Evolutionary conservation across 345 rosid genomes (phyloP).

Genomic region (Rubroshorea leprosula): DNA sequence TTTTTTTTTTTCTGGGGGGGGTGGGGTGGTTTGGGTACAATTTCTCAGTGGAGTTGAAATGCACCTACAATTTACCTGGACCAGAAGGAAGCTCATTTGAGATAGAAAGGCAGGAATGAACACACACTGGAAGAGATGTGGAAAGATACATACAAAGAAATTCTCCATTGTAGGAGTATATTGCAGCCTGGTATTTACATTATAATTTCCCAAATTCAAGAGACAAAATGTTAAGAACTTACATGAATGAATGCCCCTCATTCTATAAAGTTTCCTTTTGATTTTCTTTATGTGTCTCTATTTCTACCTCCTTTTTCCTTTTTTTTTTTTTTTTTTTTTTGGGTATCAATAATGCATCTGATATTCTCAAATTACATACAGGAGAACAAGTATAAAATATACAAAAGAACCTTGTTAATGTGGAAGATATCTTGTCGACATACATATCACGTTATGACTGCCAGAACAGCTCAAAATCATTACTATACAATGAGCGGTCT

Average conservation of each 20-base stretch:
- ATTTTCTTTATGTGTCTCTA: slow-evolving; percentile 18
- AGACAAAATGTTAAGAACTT: background rate
- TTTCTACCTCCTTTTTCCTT: slow-evolving; percentile 21
- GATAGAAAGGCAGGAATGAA: too few species aligned
- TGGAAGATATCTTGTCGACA: slow-evolving; percentile 8
- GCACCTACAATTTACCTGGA: too few species aligned
- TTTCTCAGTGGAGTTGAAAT: too few species aligned
- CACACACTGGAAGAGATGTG: too few species aligned
- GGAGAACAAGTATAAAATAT: background rate
- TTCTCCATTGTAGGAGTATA: slow-evolving; percentile 4
- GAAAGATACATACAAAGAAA: background rate
- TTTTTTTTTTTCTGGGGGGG: too few species aligned
- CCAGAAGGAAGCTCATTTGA: too few species aligned
- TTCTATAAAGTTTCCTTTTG: slow-evolving; percentile 15
- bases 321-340: too few species aligned
- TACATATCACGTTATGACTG: slow-evolving; percentile 51
- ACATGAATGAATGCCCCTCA: slow-evolving; percentile 27
- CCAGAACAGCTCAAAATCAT: slow-evolving; percentile 86
- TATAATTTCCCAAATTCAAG: slow-evolving; percentile 1
- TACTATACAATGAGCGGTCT: slow-evolving; percentile 95
- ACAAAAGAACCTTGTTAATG: slow-evolving; percentile 16
- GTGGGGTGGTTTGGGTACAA: too few species aligned
- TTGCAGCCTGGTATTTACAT: slow-evolving; percentile 26
- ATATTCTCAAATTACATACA: slow-evolving; percentile 26
- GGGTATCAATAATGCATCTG: slow-evolving; percentile 23